These are phyloP conservation scores for Mucor saturninus DNA, from an alignment of 371 early-diverging fungal species.

Conservation along the genomic window DNA sequence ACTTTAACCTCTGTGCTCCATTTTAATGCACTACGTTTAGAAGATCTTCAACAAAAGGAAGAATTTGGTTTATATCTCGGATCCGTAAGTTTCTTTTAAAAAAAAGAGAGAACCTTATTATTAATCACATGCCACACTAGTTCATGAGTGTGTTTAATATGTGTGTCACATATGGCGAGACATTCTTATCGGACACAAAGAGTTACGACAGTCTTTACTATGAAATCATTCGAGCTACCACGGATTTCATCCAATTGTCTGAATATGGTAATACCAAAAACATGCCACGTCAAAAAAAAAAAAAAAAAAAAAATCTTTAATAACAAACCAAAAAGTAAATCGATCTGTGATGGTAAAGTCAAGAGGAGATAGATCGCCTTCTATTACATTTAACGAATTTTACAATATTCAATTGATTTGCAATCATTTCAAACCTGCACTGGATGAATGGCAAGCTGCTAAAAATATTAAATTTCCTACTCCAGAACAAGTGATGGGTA, in stretches of 20 bases:
- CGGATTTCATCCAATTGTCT: slow-evolving; percentile 46
- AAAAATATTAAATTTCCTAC: slow-evolving; percentile 35
- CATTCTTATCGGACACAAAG: slow-evolving; percentile 55
- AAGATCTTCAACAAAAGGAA: slow-evolving; percentile 31
- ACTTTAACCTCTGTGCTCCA: slow-evolving; percentile 46
- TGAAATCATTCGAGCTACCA: slow-evolving; percentile 57
- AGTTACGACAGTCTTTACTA: slow-evolving; percentile 60
- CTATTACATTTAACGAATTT: slow-evolving; percentile 29
- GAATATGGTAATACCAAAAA: slow-evolving; percentile 40
- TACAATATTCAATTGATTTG: slow-evolving; percentile 41
- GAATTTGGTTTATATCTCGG: slow-evolving; percentile 43
- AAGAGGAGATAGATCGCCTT: slow-evolving; percentile 5
- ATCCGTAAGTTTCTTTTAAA: slow-evolving; percentile 32
- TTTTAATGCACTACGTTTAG: slow-evolving; percentile 45
- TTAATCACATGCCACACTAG: slow-evolving; percentile 7
- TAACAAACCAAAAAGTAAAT: background rate
- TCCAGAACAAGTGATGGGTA: slow-evolving; percentile 50
- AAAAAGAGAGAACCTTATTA: background rate
- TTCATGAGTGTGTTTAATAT: slow-evolving; percentile 56
- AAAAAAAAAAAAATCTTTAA: background rate
- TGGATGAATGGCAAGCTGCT: slow-evolving; percentile 43
- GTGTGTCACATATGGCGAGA: slow-evolving; percentile 55
- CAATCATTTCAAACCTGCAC: slow-evolving; percentile 47
- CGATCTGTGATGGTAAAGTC: slow-evolving; percentile 2
- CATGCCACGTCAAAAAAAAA: background rate